A percentile compares a stretch with the other conserved stretches of the same genome.
These are phyloP conservation scores for Pezicula neosporulosa DNA, from an alignment of 2,329 filamentous ascomycete genomes.

Conservation along the genomic window DNA sequence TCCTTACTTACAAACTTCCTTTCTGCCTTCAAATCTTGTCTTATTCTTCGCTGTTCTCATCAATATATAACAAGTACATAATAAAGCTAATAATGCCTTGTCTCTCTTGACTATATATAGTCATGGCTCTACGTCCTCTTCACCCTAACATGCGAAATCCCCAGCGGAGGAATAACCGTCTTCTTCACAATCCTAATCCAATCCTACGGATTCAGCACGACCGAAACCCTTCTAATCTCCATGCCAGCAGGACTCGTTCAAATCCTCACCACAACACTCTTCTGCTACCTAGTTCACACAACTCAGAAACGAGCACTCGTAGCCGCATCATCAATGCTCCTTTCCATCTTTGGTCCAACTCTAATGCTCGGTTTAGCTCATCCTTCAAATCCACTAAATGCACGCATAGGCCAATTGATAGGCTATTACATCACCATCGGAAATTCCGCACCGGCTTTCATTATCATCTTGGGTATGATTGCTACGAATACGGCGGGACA, in stretches of 20 bases:
- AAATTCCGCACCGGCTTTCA: background rate
- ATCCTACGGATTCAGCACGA: background rate
- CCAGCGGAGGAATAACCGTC: background rate
- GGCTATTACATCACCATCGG: background rate
- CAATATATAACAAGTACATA: too few relatives aligned
- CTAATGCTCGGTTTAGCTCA: too few relatives aligned
- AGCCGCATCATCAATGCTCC: background rate
- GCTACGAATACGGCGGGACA: background rate
- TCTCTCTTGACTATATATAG: too few relatives aligned
- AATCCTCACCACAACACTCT: background rate
- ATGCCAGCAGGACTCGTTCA: conserved; percentile 2
- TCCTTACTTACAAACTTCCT: too few relatives aligned
- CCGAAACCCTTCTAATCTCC: background rate
- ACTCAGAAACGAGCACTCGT: background rate
- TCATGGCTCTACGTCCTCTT: conserved; percentile 1
- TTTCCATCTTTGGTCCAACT: too few relatives aligned
- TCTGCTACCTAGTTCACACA: background rate
- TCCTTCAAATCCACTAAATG: background rate
- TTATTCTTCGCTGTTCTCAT: too few relatives aligned
- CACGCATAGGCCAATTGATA: background rate
- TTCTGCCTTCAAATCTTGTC: too few relatives aligned
- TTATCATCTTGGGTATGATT: background rate
- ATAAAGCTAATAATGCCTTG: too few relatives aligned
- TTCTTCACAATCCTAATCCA: conserved; percentile 1
- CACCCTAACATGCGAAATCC: background rate